Base-by-base conservation (phyloP, 179 eudicot genomes). In the Silene coronaria region DNA sequence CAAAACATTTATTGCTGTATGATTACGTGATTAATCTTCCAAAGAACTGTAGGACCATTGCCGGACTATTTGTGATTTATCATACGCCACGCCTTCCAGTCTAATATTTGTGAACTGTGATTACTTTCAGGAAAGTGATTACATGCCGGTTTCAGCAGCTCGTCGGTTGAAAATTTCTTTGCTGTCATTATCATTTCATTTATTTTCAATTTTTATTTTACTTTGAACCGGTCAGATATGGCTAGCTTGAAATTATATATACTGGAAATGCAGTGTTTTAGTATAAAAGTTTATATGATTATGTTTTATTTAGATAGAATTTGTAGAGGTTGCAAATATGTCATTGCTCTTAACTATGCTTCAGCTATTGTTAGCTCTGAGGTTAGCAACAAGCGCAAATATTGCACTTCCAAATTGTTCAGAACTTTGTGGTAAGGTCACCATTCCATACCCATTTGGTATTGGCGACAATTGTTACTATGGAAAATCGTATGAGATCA, bases 391-490 rank as follows among this genome's bases (percentile, higher is more conserved):
- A 13, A 28, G 32, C 8, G 11, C 0, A 14, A 77, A n/a, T n/a
- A 68, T 74, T 6, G 32, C 81, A 1, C 23, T 22, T 62, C 58
- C 70, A 8, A 34, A 51, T 46, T 79, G 81, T 66, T 3, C 14
- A 16, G 70, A 73, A 62, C 42, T 3, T 8, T 79, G 82, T 32
- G 82, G 82, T 12, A 3, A 75, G 3, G 75, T 79, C 48, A 19
- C 0, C 22, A 74, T 79, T 62, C 82, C 76, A 23, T 71, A 75
- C 34, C 82, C 82, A 6, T 79, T 79, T 70, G 82, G 82, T 19
- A 6, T 79, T 38, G 82, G 82, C n/a, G 28, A 62, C 16, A 17
- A 19, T 14, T 79, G 82, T n/a, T 74, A 42, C 71, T 30, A 68
- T 60, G n/a, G 34, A 23, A 26, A 34, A 75, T 46, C 62, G 8